phyloP scores from a whole-genome alignment of 306 rosid genomes.

The Prunus persica region Prunus_persica_NCBIv2 NC_034012.1:10287501-10288000 shows the following conservation, averaged over 20 bases:
- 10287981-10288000: conserved; percentile 25
- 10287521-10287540: neutral
- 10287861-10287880: neutral
- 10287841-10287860: neutral
- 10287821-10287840: neutral
- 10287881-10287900: neutral
- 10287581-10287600: neutral
- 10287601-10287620: neutral
- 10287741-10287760: neutral
- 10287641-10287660: neutral
- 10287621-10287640: neutral
- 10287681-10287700: neutral
- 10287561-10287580: neutral
- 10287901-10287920: neutral
- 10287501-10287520: neutral
- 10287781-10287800: neutral
- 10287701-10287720: neutral
- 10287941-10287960: neutral
- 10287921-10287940: neutral
- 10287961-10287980: conserved; percentile 18
- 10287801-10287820: neutral
- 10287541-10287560: neutral
- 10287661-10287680: neutral
- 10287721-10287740: neutral
- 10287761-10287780: neutral